Percentiles rank a stretch among this genome's conserved stretches.
phyloP scores from a whole-genome alignment of 108 stramenopile genomes.

The Nitzschia sp. region DNA sequence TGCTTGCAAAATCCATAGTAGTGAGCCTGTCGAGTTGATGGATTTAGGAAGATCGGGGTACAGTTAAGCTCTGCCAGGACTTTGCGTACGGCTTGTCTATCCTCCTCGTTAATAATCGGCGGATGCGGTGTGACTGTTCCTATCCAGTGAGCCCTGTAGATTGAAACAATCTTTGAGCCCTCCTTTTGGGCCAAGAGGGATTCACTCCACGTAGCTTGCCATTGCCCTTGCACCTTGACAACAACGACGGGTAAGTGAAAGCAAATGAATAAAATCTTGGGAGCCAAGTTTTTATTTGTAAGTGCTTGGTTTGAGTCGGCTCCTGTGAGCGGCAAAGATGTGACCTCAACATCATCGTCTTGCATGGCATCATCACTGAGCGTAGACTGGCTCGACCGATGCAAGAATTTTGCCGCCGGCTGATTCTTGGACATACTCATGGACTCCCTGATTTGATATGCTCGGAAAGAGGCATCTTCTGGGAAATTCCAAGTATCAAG shows the following conservation, averaged over 20 bases:
- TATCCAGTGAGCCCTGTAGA: conserved; percentile 87
- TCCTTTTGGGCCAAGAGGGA: conserved; percentile 93
- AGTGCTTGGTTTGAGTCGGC: not conserved
- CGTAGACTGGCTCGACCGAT: conserved; percentile 9
- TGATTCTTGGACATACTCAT: conserved; percentile 19
- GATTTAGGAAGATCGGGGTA: conserved; percentile 91
- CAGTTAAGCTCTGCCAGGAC: conserved; percentile 89
- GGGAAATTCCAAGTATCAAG: conserved; percentile 77
- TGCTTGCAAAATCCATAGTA: conserved; percentile 98
- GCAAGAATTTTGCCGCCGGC: not conserved
- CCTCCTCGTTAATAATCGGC: conserved; percentile 59
- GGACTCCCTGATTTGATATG: conserved; percentile 59
- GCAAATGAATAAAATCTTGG: conserved; percentile 88
- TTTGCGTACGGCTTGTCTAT: conserved; percentile 71
- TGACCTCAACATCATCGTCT: conserved; percentile 44
- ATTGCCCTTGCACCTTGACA: conserved; percentile 55
- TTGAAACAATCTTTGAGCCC: conserved; percentile 65
- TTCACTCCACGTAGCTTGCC: conserved; percentile 92
- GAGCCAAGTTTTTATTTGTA: conserved; percentile 13
- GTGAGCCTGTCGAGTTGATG: conserved; percentile 60
- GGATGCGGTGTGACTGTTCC: conserved; percentile 89
- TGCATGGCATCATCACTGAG: conserved; percentile 24
- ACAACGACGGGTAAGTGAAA: conserved; percentile 96
- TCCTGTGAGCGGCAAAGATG: conserved; percentile 3
- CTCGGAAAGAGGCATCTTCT: conserved; percentile 64